Base-by-base conservation (phyloP, 2,329 filamentous ascomycete genomes). In the Trichoderma guizhouense region DNA sequence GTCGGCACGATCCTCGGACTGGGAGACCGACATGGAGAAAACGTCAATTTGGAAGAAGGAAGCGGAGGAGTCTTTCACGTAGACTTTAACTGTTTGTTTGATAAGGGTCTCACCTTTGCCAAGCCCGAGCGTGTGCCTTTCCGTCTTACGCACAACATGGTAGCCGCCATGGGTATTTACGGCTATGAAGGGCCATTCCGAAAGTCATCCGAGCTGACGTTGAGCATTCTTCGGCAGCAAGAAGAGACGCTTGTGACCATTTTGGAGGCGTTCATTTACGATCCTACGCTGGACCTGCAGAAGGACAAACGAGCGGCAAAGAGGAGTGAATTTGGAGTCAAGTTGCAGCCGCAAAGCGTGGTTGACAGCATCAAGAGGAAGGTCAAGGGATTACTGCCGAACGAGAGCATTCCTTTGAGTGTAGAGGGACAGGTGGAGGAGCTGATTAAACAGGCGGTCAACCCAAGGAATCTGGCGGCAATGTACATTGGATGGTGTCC, bases 21-120 rank as follows among this genome's bases (percentile, higher is more conserved):
- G 0, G 96, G 96, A 51, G 96, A 99, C 82, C 91, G 96, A 5
- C 96, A 99, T 82, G 95, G 95, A 72, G 96, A 99, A 81, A 99
- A 99, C 81, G 93, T 99, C 70, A 89, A 98, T 34, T 90, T 99
- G 36, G 94, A 98, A 81, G 94, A 98, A 83, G 92, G 93, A 71
- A 97, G 94, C 75, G 96, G 97, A 58, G 95, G 95, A 66, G 91
- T 97, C 3, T 93, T 99, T 82, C 96, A 99, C 82, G 97, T 99
- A 60, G 96, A 99, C 83, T 99, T 99, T 87, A 99, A 99, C 83
- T 99, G 97, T 81, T 90, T 99, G 5, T 99, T 99, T 80, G 97
- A 99, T 84, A 99, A 99, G 79, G 96, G 96, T 1, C 88, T 95
- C 53, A 98, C 95, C 0, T 98, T 99, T 79, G 92, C 94, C 74